Evolutionary conservation across 2,329 filamentous ascomycete genomes (phyloP).

Genomic region (Pseudogymnoascus sp.): DNA sequence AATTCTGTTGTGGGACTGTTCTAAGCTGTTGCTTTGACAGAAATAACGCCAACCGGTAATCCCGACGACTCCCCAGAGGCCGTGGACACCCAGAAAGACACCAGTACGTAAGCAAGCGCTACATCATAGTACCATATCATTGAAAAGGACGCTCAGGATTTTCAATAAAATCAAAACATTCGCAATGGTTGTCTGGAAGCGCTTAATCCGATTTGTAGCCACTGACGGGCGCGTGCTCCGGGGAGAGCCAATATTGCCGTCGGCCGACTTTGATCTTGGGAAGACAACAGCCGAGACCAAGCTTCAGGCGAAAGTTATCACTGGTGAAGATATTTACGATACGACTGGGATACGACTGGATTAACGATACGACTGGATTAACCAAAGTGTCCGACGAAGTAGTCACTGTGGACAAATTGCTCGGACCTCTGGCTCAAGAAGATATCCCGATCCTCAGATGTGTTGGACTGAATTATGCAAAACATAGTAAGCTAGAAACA

Average conservation of each 20-base stretch:
- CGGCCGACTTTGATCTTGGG: constrained; percentile 40
- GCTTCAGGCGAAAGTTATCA: constrained; percentile 44
- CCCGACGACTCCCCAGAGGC: not conserved
- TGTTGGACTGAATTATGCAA: constrained; percentile 52
- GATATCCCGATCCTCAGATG: constrained; percentile 51
- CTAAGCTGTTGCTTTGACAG: not conserved
- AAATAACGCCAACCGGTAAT: not conserved
- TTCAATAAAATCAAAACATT: not conserved
- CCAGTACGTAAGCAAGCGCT: not conserved
- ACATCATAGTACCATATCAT: not conserved
- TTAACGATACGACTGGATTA: constrained; percentile 34
- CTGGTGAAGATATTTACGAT: constrained; percentile 43
- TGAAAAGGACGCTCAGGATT: not conserved
- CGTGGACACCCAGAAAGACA: not conserved
- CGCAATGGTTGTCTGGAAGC: constrained; percentile 34
- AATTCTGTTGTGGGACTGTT: too few species aligned
- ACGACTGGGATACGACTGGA: too few species aligned
- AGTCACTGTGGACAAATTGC: constrained; percentile 43
- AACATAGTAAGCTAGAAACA: constrained; percentile 36
- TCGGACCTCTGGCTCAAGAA: constrained; percentile 41
- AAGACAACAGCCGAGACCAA: constrained; percentile 37
- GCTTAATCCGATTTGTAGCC: constrained; percentile 47
- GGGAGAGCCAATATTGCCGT: constrained; percentile 43
- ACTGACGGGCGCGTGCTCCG: constrained; percentile 41
- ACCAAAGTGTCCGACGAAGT: constrained; percentile 46